phyloP scores from a whole-genome alignment of 2,329 filamentous ascomycete species.

The Xylariaceae sp. region DNA sequence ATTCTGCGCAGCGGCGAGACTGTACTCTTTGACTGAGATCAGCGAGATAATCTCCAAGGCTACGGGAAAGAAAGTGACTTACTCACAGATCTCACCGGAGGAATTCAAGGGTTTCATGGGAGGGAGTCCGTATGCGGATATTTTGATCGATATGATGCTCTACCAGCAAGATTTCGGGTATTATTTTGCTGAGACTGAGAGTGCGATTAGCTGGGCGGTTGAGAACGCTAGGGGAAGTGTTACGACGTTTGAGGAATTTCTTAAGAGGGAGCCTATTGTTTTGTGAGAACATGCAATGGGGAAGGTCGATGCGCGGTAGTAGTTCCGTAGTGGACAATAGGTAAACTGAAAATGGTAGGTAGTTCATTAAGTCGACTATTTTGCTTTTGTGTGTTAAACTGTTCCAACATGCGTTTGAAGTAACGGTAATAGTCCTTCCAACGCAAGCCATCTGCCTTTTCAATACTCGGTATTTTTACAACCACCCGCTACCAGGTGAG shows the following conservation, averaged over 20 bases:
- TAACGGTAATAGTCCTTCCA: too few species aligned
- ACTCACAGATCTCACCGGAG: conserved; percentile 12
- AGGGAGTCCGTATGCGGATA: conserved; percentile 1
- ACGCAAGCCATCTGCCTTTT: too few species aligned
- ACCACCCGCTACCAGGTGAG: too few species aligned
- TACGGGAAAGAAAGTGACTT: conserved; percentile 34
- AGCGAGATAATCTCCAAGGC: conserved; percentile 35
- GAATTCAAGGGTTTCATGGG: conserved; percentile 7
- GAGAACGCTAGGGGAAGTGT: conserved; percentile 10
- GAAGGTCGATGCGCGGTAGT: too few species aligned
- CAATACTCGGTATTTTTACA: too few species aligned
- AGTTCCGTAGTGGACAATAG: too few species aligned
- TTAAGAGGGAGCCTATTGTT: background rate
- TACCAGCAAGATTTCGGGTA: conserved; percentile 11
- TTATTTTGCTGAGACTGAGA: conserved; percentile 8
- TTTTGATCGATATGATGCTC: conserved; percentile 5
- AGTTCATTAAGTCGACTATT: too few species aligned
- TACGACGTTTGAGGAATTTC: conserved; percentile 15
- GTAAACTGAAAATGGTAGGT: too few species aligned
- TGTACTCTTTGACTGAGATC: conserved; percentile 37
- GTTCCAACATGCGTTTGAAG: too few species aligned
- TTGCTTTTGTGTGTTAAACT: too few species aligned
- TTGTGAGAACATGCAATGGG: background rate
- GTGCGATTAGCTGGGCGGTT: conserved; percentile 10
- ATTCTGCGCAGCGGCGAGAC: conserved; percentile 40